These are phyloP conservation scores for Salix koriyanagi DNA, from an alignment of 345 rosid genomes.

Conservation along the genomic window DNA sequence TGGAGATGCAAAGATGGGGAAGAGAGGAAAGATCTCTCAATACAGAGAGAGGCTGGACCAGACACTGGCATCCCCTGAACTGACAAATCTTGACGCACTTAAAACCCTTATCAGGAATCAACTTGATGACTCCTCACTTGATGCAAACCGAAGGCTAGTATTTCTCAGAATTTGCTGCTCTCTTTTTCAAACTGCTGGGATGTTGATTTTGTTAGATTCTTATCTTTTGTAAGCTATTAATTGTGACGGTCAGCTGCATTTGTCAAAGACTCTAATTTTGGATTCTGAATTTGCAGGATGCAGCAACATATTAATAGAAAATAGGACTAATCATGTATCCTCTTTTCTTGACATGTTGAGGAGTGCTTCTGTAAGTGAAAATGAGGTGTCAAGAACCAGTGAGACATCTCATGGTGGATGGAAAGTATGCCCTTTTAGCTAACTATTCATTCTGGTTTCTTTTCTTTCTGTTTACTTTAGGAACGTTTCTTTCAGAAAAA, in stretches of 20 bases:
- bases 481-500: not conserved
- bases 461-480: not conserved
- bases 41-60: conserved; percentile 74
- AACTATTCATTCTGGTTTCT: not conserved
- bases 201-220: not conserved
- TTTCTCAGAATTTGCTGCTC: not conserved
- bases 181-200: not conserved
- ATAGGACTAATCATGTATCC: conserved; percentile 53
- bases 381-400: conserved; percentile 29
- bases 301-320: conserved; percentile 46
- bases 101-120: conserved; percentile 58
- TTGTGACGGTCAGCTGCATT: conserved; percentile 1
- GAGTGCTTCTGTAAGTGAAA: conserved; percentile 58
- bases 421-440: conserved; percentile 57
- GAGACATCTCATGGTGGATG: conserved; percentile 56
- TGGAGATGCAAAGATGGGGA: conserved; percentile 48
- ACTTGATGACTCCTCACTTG: conserved; percentile 36
- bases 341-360: conserved; percentile 78
- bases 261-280: conserved; percentile 6
- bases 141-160: conserved; percentile 46
- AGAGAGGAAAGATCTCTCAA: conserved; percentile 41
- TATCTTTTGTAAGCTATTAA: not conserved
- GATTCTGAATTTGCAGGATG: conserved; percentile 39
- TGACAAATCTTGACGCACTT: conserved; percentile 49
- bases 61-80: conserved; percentile 64